Evolutionary conservation across 352 stramenopile genomes (phyloP).

Genomic region (Pythium pectinolyticum): DNA sequence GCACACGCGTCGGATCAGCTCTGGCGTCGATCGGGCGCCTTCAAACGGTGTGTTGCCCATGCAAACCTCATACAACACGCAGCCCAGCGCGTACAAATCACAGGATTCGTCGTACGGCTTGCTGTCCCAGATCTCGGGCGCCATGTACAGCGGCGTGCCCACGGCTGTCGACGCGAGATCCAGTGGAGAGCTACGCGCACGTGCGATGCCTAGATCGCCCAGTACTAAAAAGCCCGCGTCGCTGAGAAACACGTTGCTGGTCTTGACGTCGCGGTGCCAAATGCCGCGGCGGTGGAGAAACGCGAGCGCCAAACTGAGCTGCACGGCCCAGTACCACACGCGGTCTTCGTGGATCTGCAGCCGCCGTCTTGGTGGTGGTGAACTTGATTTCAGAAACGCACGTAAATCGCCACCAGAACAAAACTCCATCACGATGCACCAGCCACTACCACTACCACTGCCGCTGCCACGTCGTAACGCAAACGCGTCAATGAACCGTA

Average conservation of each 20-base stretch:
- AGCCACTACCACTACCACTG: too few relatives aligned
- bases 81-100: constrained; percentile 90
- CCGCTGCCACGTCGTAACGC: constrained; percentile 18
- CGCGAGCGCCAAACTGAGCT: constrained; percentile 86
- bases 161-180: constrained; percentile 74
- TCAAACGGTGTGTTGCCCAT: constrained; percentile 63
- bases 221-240: constrained; percentile 72
- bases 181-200: constrained; percentile 31
- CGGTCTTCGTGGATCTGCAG: constrained; percentile 53
- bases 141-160: constrained; percentile 91
- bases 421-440: constrained; percentile 92
- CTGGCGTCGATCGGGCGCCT: constrained; percentile 37
- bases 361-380: constrained; percentile 15
- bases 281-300: constrained; percentile 78
- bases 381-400: constrained; percentile 38
- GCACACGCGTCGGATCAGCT: constrained; percentile 65
- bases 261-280: constrained; percentile 90
- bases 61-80: constrained; percentile 84
- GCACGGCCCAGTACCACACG: constrained; percentile 90
- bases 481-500: constrained; percentile 82
- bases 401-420: constrained; percentile 80
- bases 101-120: constrained; percentile 75
- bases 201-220: constrained; percentile 88
- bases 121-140: constrained; percentile 81
- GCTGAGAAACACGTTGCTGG: constrained; percentile 85